These are phyloP conservation scores for Phytomonas serpens DNA, from an alignment of 208 protist genomes.

Conservation along the genomic window DNA sequence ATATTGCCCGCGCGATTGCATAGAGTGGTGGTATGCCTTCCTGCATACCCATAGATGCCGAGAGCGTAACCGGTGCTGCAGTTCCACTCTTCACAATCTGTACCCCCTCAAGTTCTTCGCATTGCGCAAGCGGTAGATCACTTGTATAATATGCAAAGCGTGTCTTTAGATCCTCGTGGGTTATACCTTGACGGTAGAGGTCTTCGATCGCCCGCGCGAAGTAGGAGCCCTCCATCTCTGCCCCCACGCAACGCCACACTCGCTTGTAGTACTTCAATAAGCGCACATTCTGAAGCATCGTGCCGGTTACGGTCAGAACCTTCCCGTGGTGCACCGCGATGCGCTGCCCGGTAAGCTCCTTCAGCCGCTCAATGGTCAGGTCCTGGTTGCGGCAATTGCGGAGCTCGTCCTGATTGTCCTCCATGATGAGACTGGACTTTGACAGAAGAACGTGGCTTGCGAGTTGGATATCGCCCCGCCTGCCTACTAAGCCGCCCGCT, in stretches of 20 bases:
- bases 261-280: constrained; percentile 78
- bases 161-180: constrained; percentile 40
- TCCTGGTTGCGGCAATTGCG: constrained; percentile 78
- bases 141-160: constrained; percentile 87
- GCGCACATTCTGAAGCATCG: constrained; percentile 79
- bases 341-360: constrained; percentile 40
- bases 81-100: background rate
- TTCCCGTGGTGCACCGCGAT: constrained; percentile 61
- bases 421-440: constrained; percentile 74
- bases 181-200: constrained; percentile 71
- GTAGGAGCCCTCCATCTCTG: constrained; percentile 88
- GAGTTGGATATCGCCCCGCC: constrained; percentile 84
- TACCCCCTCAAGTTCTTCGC: constrained; percentile 25
- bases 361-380: constrained; percentile 36
- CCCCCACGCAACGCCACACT: constrained; percentile 75
- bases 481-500: constrained; percentile 76
- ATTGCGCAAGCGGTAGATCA: constrained; percentile 67
- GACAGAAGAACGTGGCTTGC: constrained; percentile 77
- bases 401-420: constrained; percentile 81
- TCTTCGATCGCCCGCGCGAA: constrained; percentile 81
- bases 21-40: constrained; percentile 85
- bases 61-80: constrained; percentile 43
- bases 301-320: constrained; percentile 77
- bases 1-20: constrained; percentile 72
- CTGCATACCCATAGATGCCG: constrained; percentile 57